Evolutionary conservation across 2,329 filamentous ascomycete species (phyloP).

Genomic region (Aspergillus floridensis): DNA sequence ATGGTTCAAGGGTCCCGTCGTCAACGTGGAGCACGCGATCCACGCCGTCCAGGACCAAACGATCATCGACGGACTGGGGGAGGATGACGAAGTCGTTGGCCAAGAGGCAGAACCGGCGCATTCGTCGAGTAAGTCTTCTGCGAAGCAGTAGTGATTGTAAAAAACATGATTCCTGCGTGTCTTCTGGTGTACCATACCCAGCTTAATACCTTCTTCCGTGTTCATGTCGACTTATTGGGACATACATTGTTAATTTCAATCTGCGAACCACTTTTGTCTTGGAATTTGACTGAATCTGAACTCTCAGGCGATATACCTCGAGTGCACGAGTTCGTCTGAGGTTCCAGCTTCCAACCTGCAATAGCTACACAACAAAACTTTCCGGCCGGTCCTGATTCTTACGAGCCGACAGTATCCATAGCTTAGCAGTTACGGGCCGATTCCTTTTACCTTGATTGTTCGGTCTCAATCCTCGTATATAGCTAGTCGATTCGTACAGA

Average conservation of each 20-base stretch:
- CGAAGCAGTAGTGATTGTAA: background rate
- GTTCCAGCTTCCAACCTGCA: background rate
- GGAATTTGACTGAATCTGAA: background rate
- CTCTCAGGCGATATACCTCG: background rate
- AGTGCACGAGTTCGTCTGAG: background rate
- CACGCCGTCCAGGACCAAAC: conserved; percentile 24
- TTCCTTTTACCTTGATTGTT: too few relatives aligned
- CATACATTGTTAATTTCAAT: too few relatives aligned
- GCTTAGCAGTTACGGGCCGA: too few relatives aligned
- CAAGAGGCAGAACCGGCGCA: conserved; percentile 1
- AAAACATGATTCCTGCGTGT: background rate
- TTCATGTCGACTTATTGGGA: background rate
- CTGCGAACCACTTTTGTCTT: background rate
- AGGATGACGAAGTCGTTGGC: background rate
- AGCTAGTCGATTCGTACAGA: too few relatives aligned
- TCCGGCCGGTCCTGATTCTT: background rate
- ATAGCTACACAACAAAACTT: background rate
- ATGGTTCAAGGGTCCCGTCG: conserved; percentile 70
- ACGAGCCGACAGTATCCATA: too few relatives aligned
- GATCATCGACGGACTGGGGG: conserved; percentile 22
- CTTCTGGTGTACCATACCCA: background rate
- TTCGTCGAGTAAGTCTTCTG: conserved; percentile 5
- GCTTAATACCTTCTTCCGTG: background rate
- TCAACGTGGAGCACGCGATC: conserved; percentile 59
- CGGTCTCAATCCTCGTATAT: too few relatives aligned